Evolutionary conservation across 345 rosid genomes (phyloP), one percentile per base, ranked within the genome.

Genomic region (Trapa incisa): DNA sequence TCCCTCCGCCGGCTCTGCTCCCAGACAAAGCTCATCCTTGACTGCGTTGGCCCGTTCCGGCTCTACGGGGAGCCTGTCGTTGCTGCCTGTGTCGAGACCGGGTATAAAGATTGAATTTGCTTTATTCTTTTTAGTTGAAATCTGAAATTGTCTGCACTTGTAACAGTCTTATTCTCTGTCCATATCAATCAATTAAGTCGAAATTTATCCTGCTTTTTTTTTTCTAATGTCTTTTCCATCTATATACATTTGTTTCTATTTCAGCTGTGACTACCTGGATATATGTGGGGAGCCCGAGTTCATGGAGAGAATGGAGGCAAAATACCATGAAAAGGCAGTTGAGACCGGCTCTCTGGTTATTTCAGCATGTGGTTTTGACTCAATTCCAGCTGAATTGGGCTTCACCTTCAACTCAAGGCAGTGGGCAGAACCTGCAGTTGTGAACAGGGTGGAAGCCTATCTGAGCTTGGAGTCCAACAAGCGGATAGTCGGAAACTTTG

Each of bases 281-380:
- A 92, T 86, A 68, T 78, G 85, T 79, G 98, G 98, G 65, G 96
- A 92, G 75, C 93, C 96, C 22, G 96, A 89, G 83, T 92, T 89
- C 67, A 89, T 89, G 91, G 96, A 89, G 86, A 79, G 75, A 68
- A 78, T 85, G 84, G 91, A 87, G 83, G 87, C 79, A 35, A 73
- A 75, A 37, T 87, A 81, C 76, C 96, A 92, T 47, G 87, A 81
- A 43, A 81, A 74, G 75, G 96, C 96, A 1, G 67, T 74, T 67
- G 88, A 85, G 80, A 84, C 82, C 2, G 89, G 91, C 36, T 81
- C 96, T 29, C 76, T 92, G 70, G 78, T 89, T 71, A 80, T 92
- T 74, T 92, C 98, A 2, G 98, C 98, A 4, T 92, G 98, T 53
- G 98, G 96, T 64, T 92, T 89, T 47, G 98, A 89, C 75, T 92